Base-by-base conservation (phyloP, 2,329 filamentous ascomycete species). In the Talaromyces sp. region DNA sequence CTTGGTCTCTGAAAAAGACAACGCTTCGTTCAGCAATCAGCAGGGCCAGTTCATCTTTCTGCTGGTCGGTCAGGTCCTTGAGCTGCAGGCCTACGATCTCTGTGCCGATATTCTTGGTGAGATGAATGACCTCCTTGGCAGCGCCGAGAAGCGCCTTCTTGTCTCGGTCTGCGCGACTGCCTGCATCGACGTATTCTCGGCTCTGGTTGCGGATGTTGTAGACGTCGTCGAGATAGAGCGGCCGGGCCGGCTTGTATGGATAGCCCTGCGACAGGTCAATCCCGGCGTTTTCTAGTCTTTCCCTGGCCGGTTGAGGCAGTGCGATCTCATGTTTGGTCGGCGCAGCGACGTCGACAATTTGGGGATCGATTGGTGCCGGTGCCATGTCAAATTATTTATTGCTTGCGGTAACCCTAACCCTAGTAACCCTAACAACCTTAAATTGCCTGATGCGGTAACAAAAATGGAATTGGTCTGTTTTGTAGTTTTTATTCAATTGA, bases 211-310 rank as follows among this genome's bases (percentile, higher is more conserved):
- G 79, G 69, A 92, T 88, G 55, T 84, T 84, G 73, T 85, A 85
- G 3, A 88, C 86, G 65, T 91, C 89, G 61, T 92, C 85, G 0
- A 91, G 77, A 66, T 87, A 91, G 1, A 91, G 76, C 0, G 89
- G 89, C 55, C 82, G 81, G 0, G 85, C 82, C 1, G 88, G 88
- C 0, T 88, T 84, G 67, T 91, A 90, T 0, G 89, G 89, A 65
- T 91, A 91, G 0, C 89, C 89, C 0, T 85, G 76, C 0, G 86
- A 88, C 2, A 91, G 78, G 69, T 92, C 87, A 59, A 91, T 82
- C 1, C 86, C 88, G 0, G 87, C 87, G 64, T 89, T 90, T 66
- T 86, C 83, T 0, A 91, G 79, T 4, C 89, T 82, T 56, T 81
- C 76, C 1, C 81, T 79, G 1, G 88, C 77, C 1, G 83, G 67